Percentiles rank a stretch among this genome's conserved stretches.
Conservation (phyloP, 2,329 filamentous ascomycete genomes). For the Fusarium irregulare region DNA sequence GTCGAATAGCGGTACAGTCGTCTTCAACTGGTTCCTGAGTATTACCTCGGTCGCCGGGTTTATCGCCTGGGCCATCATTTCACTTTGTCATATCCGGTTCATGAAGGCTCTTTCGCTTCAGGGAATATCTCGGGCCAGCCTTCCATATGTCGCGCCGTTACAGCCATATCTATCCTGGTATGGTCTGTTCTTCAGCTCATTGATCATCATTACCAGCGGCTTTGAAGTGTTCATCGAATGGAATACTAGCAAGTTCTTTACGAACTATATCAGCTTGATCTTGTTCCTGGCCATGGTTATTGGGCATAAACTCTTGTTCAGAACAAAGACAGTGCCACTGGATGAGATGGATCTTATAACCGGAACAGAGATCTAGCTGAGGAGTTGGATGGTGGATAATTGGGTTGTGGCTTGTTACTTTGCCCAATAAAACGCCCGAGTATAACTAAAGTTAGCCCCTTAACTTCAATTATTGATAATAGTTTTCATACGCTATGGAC, state of each 20-base stretch:
- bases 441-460: neutral
- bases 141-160: conserved; percentile 63
- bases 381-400: neutral
- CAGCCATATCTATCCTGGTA: conserved; percentile 68
- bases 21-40: conserved; percentile 79
- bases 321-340: conserved; percentile 13
- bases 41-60: conserved; percentile 72
- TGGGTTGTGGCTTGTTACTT: neutral
- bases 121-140: conserved; percentile 53
- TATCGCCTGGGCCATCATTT: conserved; percentile 69
- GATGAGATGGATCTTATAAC: conserved; percentile 15
- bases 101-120: conserved; percentile 65
- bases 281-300: conserved; percentile 34
- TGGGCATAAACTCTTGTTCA: conserved; percentile 36
- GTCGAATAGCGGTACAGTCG: conserved; percentile 68
- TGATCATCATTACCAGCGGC: conserved; percentile 37
- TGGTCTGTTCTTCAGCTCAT: conserved; percentile 24
- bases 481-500: neutral
- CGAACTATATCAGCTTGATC: conserved; percentile 36
- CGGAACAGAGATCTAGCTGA: conserved; percentile 4
- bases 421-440: neutral
- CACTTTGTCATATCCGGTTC: conserved; percentile 70
- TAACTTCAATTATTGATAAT: neutral
- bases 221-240: conserved; percentile 37
- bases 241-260: conserved; percentile 33